Evolutionary conservation across 1,284 basidiomycete species (phyloP).

Genomic region (Puccinia coronata): DNA sequence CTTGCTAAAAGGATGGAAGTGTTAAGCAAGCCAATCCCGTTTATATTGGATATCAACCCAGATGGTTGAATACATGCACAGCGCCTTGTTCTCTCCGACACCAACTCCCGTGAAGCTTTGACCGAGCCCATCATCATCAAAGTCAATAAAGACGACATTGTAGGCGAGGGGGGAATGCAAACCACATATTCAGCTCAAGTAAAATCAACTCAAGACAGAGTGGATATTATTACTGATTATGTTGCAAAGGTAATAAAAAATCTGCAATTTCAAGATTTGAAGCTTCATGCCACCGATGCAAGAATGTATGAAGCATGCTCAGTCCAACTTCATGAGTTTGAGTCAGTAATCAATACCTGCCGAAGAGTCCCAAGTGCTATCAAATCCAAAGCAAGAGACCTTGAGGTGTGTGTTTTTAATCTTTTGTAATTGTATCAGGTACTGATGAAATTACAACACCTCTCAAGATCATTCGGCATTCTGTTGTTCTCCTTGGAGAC

Average conservation of each 20-base stretch:
- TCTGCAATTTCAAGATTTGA: background rate
- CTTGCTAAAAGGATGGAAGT: background rate
- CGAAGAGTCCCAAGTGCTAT: background rate
- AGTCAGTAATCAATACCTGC: background rate
- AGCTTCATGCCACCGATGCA: background rate
- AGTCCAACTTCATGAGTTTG: background rate
- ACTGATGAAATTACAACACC: no score
- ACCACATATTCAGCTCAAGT: background rate
- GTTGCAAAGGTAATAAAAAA: background rate
- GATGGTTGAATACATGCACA: background rate
- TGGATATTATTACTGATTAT: background rate
- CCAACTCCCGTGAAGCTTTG: background rate
- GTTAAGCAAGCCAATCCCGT: background rate
- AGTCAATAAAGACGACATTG: background rate
- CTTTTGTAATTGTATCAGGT: background rate
- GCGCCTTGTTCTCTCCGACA: background rate
- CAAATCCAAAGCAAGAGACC: background rate
- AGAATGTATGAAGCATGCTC: conserved; percentile 1
- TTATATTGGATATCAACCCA: background rate
- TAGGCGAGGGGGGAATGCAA: background rate
- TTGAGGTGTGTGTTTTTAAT: background rate
- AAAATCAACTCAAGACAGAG: background rate
- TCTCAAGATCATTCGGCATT: background rate
- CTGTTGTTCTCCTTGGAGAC: conserved; percentile 5
- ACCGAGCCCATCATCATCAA: background rate